Base-by-base conservation (phyloP, 2,329 filamentous ascomycete species). In the Colletotrichum eremochloae region DNA sequence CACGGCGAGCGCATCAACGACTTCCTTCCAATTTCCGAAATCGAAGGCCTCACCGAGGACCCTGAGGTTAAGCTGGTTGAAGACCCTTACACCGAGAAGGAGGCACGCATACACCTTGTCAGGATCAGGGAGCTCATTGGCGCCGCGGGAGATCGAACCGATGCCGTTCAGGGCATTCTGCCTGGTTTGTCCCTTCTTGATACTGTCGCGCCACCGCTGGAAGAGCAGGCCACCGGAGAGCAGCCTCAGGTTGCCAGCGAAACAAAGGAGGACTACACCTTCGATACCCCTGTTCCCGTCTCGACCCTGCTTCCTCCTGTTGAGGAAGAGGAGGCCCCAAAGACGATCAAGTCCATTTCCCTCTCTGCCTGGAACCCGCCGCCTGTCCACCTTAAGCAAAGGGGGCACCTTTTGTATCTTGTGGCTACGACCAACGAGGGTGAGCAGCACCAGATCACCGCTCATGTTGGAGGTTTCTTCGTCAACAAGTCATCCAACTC, bases 11-110 rank as follows among this genome's bases (percentile, higher is more conserved):
- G 93, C 75, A 92, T 99, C 87, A 98, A 98, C 82, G 96, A 99
- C 83, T 98, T 96, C 78, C 89, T 97, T 72, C 93, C 97, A 81
- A 89, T 99, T 74, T 95, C 94, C 67, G 96, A 99, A 80, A 93
- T 99, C 67, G 88, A 93, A 60, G 94, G 90, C 68, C 89, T 99
- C 67, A 89, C 90, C 65, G 84, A 92, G 44, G 91, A 95, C 74
- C 93, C 95, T 46, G 93, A 95, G 78, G 88, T 98, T 71, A 89
- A 88, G 66, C 85, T 99, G 77, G 91, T 98, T 67, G 93, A 98
- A 83, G 96, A 99, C 80, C 94, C 97, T 57, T 99, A 99, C 82
- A 99, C 94, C 55, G 96, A 99, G 85, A 98, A 97, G 85, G 96
- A 99, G 84, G 96, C 96, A 40, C 92, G 97, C 75, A 93, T 99